Evolutionary conservation across 2,329 filamentous ascomycete genomes (phyloP).

Genomic region (Periconia sp.): DNA sequence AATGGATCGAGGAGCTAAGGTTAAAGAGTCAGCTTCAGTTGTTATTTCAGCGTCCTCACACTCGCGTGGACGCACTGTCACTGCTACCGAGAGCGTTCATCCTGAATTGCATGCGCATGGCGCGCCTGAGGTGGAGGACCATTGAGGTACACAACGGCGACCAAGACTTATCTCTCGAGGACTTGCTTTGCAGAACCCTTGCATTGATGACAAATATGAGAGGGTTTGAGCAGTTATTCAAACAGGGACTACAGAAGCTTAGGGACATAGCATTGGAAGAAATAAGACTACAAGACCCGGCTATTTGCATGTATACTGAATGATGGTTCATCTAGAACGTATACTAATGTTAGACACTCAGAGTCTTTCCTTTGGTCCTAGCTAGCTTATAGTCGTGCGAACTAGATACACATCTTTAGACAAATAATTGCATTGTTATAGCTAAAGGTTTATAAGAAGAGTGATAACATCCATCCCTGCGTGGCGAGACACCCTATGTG

Average conservation of each 20-base stretch:
- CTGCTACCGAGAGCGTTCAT: neutral
- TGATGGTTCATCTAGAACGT: neutral
- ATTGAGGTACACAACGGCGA: neutral
- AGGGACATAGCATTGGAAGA: neutral
- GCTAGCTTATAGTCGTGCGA: too few species aligned
- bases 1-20: constrained; percentile 1
- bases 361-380: too few species aligned
- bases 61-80: neutral
- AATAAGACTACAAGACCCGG: neutral
- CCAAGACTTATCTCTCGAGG: neutral
- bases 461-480: too few species aligned
- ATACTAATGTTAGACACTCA: too few species aligned
- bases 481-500: too few species aligned
- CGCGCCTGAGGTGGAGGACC: constrained; percentile 1
- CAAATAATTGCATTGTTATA: too few species aligned
- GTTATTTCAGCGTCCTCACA: neutral
- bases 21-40: neutral
- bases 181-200: neutral
- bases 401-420: too few species aligned
- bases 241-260: neutral
- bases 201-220: constrained; percentile 3
- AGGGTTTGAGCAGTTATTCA: neutral
- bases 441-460: too few species aligned
- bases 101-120: neutral
- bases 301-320: neutral